A percentile compares a stretch with the other conserved stretches of the same genome.
phyloP scores from a whole-genome alignment of 2,329 filamentous ascomycete species.

The Colletotrichum simmondsii region DNA sequence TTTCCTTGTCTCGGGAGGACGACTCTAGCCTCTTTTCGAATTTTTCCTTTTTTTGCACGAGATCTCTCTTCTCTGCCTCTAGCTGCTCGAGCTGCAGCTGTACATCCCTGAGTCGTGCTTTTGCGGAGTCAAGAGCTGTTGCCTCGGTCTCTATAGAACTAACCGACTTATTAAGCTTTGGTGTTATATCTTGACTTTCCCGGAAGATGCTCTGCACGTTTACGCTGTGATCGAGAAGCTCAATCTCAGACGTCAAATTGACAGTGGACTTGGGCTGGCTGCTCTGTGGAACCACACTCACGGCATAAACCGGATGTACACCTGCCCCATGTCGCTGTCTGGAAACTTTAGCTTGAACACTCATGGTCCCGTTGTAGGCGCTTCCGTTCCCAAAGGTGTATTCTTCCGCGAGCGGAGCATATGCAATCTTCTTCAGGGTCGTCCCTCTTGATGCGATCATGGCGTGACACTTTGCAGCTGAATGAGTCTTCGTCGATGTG shows the following conservation, averaged over 20 bases:
- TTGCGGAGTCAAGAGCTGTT: not conserved
- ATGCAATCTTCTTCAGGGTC: not conserved
- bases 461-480: not conserved
- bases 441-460: constrained; percentile 1
- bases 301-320: not conserved
- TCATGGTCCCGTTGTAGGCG: not conserved
- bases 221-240: not conserved
- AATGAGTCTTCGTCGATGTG: not conserved
- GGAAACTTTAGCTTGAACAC: not conserved
- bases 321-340: not conserved
- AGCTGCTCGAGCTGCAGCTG: not conserved
- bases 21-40: not conserved
- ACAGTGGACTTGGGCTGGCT: not conserved
- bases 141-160: not conserved
- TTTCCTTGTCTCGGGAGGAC: too few species aligned
- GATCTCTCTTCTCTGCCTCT: not conserved
- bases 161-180: not conserved
- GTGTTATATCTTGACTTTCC: not conserved
- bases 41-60: not conserved
- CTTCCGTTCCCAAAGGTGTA: not conserved
- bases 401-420: not conserved
- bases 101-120: not conserved
- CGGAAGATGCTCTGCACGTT: not conserved
- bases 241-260: not conserved
- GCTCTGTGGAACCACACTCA: not conserved